phyloP scores from a whole-genome alignment of 1,284 basidiomycete genomes.

The Cryptococcus sp. region DNA sequence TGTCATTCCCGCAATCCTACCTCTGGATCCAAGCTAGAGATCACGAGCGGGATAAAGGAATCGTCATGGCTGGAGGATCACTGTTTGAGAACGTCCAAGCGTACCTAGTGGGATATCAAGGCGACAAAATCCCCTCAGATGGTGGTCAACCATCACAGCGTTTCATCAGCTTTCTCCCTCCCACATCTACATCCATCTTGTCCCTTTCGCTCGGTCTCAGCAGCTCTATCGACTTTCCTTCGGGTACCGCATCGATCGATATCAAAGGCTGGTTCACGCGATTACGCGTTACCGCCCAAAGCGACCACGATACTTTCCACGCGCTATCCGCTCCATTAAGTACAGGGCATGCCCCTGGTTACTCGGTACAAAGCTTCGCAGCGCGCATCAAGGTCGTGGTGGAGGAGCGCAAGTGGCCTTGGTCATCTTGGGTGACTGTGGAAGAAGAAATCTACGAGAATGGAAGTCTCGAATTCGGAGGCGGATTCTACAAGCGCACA shows the following conservation, averaged over 20 bases:
- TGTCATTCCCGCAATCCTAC: slow-evolving; percentile 31
- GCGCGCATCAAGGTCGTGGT: slow-evolving; percentile 25
- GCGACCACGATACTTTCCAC: slow-evolving; percentile 26
- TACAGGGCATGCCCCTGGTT: slow-evolving; percentile 26
- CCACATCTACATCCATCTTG: slow-evolving; percentile 26
- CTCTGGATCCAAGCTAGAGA: slow-evolving; percentile 34
- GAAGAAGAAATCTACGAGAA: slow-evolving; percentile 22
- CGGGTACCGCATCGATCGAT: slow-evolving; percentile 19
- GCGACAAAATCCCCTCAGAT: not conserved
- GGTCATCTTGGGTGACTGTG: slow-evolving; percentile 11
- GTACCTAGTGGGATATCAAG: slow-evolving; percentile 30
- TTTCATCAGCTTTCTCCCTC: slow-evolving; percentile 18
- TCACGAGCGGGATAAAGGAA: slow-evolving; percentile 15
- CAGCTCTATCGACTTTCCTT: slow-evolving; percentile 14
- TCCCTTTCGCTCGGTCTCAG: slow-evolving; percentile 25
- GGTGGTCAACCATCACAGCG: no score
- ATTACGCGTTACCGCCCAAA: slow-evolving; percentile 13
- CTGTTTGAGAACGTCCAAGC: slow-evolving; percentile 28
- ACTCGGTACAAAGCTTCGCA: slow-evolving; percentile 27
- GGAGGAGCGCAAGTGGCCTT: slow-evolving; percentile 21
- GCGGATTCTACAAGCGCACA: slow-evolving; percentile 3
- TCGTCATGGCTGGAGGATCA: slow-evolving; percentile 28
- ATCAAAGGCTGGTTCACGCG: slow-evolving; percentile 32
- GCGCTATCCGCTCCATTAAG: slow-evolving; percentile 26
- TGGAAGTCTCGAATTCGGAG: slow-evolving; percentile 34